These are phyloP conservation scores for Allium cepa DNA, from an alignment of 106 monocot species.

Conservation along the genomic window DNA sequence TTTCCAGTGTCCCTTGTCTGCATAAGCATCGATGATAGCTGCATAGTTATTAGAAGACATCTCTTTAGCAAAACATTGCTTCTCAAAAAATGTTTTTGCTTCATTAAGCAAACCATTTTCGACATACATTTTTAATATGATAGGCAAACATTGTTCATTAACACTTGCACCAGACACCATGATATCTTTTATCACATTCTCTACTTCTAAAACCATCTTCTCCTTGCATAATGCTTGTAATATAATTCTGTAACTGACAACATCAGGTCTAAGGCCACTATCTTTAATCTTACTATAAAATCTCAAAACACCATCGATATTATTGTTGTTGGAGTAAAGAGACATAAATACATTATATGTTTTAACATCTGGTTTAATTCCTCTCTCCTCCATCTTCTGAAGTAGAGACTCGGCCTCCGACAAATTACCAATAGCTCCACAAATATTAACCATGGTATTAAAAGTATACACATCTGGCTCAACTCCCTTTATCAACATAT, in stretches of 20 bases:
- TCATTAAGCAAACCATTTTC: conserved; percentile 47
- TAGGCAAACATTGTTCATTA: conserved; percentile 59
- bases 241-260: conserved; percentile 51
- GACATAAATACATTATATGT: conserved; percentile 88
- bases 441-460: conserved; percentile 76
- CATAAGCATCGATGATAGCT: conserved; percentile 72
- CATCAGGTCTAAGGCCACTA: conserved; percentile 39
- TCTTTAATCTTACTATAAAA: conserved; percentile 37
- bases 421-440: conserved; percentile 36
- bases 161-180: conserved; percentile 15
- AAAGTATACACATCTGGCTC: conserved; percentile 66
- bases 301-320: conserved; percentile 20
- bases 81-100: conserved; percentile 43
- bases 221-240: conserved; percentile 46
- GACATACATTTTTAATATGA: conserved; percentile 69
- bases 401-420: conserved; percentile 60
- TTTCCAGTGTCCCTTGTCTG: conserved; percentile 70
- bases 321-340: conserved; percentile 27
- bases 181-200: conserved; percentile 51
- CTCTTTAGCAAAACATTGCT: conserved; percentile 33
- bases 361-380: conserved; percentile 52
- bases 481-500: conserved; percentile 57
- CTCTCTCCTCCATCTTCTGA: conserved; percentile 56
- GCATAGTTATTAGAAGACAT: conserved; percentile 63
- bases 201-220: conserved; percentile 51